Conservation (phyloP, 2,329 filamentous ascomycete genomes). For the Scedosporium apiospermum region DNA sequence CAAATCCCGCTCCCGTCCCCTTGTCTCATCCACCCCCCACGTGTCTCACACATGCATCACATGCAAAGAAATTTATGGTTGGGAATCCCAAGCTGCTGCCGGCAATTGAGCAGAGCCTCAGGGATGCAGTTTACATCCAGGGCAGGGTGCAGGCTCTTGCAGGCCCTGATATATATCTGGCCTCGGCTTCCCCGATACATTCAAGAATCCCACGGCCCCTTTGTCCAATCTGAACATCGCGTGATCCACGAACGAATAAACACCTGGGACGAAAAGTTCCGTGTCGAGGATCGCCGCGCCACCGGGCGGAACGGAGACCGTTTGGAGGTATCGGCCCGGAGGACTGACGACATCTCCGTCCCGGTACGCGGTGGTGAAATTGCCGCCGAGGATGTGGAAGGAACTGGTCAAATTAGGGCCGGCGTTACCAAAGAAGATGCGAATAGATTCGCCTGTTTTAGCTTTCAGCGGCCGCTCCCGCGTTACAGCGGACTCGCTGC, state of each 20-base stretch:
- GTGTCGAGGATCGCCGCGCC: constrained; percentile 20
- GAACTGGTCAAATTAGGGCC: constrained; percentile 23
- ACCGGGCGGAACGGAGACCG: constrained; percentile 18
- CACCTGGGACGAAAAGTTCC: constrained; percentile 21
- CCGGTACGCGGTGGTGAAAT: constrained; percentile 19
- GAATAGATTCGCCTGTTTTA: constrained; percentile 17
- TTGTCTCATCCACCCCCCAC: no score
- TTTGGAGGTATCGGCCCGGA: constrained; percentile 17
- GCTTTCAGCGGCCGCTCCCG: constrained; percentile 20
- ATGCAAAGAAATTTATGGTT: no score
- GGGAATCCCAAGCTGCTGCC: not conserved
- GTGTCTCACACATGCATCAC: no score
- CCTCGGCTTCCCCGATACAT: constrained; percentile 19
- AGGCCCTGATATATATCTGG: constrained; percentile 18
- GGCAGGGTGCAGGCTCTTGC: constrained; percentile 17
- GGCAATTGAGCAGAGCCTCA: constrained; percentile 9
- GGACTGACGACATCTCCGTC: constrained; percentile 21
- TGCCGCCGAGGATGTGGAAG: constrained; percentile 21
- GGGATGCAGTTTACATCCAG: constrained; percentile 22
- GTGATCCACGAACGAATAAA: constrained; percentile 23
- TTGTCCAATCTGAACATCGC: constrained; percentile 24
- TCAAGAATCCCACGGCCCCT: constrained; percentile 23
- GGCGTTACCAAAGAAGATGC: constrained; percentile 25
- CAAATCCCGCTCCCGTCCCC: no score
- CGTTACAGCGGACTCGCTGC: constrained; percentile 21